Conservation (phyloP, 2,329 filamentous ascomycete genomes). For the Aureobasidium sp. region DNA sequence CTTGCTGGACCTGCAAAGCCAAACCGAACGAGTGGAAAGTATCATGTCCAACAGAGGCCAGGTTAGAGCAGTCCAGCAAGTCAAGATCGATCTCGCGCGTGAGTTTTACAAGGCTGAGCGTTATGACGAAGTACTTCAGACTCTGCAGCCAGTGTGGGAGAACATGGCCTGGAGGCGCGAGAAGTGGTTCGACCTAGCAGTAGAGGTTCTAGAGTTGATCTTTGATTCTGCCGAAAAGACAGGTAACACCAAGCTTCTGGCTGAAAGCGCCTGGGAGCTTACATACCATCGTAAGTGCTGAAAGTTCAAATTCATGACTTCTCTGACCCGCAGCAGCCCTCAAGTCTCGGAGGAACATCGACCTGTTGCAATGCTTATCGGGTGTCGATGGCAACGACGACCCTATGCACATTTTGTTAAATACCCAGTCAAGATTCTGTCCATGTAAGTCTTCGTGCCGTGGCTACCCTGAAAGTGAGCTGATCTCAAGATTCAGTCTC, state of each 20-base stretch:
- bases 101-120: constrained; percentile 45
- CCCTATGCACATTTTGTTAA: constrained; percentile 5
- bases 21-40: constrained; percentile 38
- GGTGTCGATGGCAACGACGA: background rate
- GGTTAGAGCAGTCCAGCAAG: constrained; percentile 46
- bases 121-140: constrained; percentile 45
- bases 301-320: background rate
- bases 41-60: constrained; percentile 50
- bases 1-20: constrained; percentile 42
- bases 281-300: constrained; percentile 12
- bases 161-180: constrained; percentile 52
- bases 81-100: constrained; percentile 49
- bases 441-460: constrained; percentile 7
- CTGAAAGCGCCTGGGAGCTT: constrained; percentile 18
- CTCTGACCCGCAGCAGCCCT: background rate
- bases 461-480: background rate
- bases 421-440: constrained; percentile 14
- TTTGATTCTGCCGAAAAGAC: constrained; percentile 42
- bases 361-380: background rate
- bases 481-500: background rate
- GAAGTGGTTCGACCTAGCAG: constrained; percentile 53
- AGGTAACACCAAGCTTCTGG: background rate
- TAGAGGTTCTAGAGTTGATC: constrained; percentile 47
- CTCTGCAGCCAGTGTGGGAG: constrained; percentile 50
- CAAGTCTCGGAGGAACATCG: background rate